Evolutionary conservation across 2,329 filamentous ascomycete species (phyloP), one percentile per base, ranked within the genome.

Genomic region (Hypocreales sp.): DNA sequence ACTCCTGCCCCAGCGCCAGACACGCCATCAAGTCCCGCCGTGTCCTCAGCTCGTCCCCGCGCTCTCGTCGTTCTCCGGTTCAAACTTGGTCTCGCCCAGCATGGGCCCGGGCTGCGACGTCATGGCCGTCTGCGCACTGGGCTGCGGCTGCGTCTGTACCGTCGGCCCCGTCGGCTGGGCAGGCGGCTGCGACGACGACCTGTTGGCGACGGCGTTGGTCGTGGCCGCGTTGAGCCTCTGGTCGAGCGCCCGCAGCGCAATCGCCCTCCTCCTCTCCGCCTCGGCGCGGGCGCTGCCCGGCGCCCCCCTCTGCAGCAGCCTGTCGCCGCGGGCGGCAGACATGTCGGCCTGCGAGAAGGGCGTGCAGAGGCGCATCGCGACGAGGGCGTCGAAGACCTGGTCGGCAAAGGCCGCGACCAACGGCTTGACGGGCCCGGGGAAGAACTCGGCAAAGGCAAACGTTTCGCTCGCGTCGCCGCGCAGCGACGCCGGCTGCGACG

Each of bases 401-500:
- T 82, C 74, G 8, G 79, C 68, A n/a, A 92, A 48, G 8, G 72
- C 65, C 11, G 76, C 70, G 22, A 95, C 66, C 10, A 81, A 60
- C 0, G 83, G 79, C 48, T 94, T 87, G 22, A 80, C 59, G 4
- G 77, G 72, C 26, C 79, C 79, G 0, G 90, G 90, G 58, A 95
- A 95, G 61, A 98, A 93, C 43, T 90, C 83, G 37, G 84, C 78
- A 50, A 98, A 92, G 7, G 86, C 79, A 48, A 98, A 98, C 0
- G 86, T 93, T 53, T 98, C 90, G 51, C 81, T 92, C 20, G 90
- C 82, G 50, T 98, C 90, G 35, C 90, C 90, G 37, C 77, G 79
- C 40, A 92, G 70, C 7, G 67, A 60, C 5, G 63, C 47, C 3
- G 66, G 52, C 42, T 78, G 72, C 8, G 66, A 64, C 9, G 65